Evolutionary conservation across 306 rosid species (phyloP), one percentile per base, ranked within the genome.

Genomic region (Rubus idaeus): DNA sequence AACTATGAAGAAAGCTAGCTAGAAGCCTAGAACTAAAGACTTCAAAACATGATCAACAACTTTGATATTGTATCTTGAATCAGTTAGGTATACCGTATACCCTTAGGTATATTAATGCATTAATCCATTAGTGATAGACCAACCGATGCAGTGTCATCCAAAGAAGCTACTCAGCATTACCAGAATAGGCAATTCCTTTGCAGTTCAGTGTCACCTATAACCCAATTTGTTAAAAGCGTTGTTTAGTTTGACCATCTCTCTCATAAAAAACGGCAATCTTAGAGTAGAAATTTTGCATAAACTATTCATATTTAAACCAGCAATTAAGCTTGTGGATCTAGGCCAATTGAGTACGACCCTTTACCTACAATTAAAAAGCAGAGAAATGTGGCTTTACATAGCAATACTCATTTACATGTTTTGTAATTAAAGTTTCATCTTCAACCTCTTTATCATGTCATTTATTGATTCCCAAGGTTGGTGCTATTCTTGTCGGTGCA

Each of bases 401-500:
- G 57, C 62, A 30, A 30, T 30, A 30, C 35, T 30, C 35, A 30
- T 30, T 50, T 17, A 66, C 23, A 58, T 74, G 68, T 21, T 23
- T 56, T 68, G 51, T 52, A 45, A 21, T 55, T 39, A 56, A 72
- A 35, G 77, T 77, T 74, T 66, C 76, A 64, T 76, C 47, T 20
- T 51, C 46, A 58, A 26, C 53, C 67, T 63, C 62, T 23, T 64
- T 46, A 76, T 58, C 56, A 72, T 56, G 20, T 18, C 56, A 26
- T 17, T 67, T 85, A 39, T 57, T 72, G 50, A 74, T 41, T 7
- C 42, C 26, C 71, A 50, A 73, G 77, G 56, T 64, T 63, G 60
- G 50, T 75, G 76, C 44, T 42, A 62, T n/a, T 52, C n/a, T 42
- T 76, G 75, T 82, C 80, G 75, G 84, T 70, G 75, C 37, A 46